Evolutionary conservation across 2,329 filamentous ascomycete species (phyloP).

Genomic region (Colletotrichum brevisporum): DNA sequence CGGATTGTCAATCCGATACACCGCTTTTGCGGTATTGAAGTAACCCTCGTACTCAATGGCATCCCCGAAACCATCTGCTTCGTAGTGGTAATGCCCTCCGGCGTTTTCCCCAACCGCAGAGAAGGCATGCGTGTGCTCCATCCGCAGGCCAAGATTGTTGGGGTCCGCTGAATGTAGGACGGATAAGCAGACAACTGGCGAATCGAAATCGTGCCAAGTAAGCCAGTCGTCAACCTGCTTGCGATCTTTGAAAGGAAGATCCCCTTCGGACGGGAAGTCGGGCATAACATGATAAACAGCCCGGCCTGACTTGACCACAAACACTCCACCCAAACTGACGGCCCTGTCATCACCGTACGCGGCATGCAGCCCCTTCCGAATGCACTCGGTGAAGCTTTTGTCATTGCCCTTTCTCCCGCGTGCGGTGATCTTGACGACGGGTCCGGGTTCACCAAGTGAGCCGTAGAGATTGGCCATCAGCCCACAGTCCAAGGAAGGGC

Average conservation of each 20-base stretch:
- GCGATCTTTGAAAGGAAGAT: slow-evolving; percentile 46
- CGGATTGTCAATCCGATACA: slow-evolving; percentile 56
- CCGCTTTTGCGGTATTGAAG: slow-evolving; percentile 56
- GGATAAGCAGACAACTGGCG: slow-evolving; percentile 55
- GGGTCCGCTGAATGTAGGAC: slow-evolving; percentile 60
- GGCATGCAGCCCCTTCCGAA: slow-evolving; percentile 47
- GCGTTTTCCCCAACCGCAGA: slow-evolving; percentile 47
- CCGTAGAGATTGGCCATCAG: slow-evolving; percentile 61
- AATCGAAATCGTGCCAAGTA: slow-evolving; percentile 53
- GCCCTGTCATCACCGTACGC: slow-evolving; percentile 50
- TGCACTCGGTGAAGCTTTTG: slow-evolving; percentile 51
- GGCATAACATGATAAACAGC: slow-evolving; percentile 60
- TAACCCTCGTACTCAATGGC: slow-evolving; percentile 62
- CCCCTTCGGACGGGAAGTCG: slow-evolving; percentile 53
- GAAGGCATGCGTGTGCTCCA: slow-evolving; percentile 65
- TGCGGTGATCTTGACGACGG: slow-evolving; percentile 54
- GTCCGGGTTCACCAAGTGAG: slow-evolving; percentile 50
- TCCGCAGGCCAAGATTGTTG: slow-evolving; percentile 51
- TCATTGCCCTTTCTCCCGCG: slow-evolving; percentile 44
- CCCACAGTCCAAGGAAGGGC: slow-evolving; percentile 50
- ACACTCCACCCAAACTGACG: slow-evolving; percentile 58
- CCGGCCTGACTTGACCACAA: slow-evolving; percentile 54
- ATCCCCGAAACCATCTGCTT: slow-evolving; percentile 48
- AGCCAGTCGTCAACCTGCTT: slow-evolving; percentile 55
- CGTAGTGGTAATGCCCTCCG: slow-evolving; percentile 63